A percentile compares a stretch with the other conserved stretches of the same genome.
Evolutionary conservation across 1,284 basidiomycete species (phyloP).

Genomic region (Ustilago curta): DNA sequence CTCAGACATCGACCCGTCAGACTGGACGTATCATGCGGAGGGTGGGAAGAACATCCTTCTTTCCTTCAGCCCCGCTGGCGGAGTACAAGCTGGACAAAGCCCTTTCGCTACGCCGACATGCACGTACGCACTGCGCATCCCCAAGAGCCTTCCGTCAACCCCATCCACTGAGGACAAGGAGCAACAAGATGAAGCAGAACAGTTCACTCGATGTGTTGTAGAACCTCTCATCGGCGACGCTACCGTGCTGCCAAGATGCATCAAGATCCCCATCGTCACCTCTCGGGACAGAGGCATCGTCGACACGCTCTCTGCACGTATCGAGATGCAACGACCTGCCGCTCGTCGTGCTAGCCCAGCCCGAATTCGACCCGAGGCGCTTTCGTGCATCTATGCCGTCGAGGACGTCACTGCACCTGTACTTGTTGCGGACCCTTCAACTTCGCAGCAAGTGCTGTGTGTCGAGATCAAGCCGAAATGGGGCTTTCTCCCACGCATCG

Average conservation of each 20-base stretch:
- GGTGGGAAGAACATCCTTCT: slow-evolving; percentile 55
- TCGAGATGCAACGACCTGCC: slow-evolving; percentile 38
- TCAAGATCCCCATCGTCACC: slow-evolving; percentile 19
- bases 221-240: slow-evolving; percentile 28
- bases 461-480: slow-evolving; percentile 56
- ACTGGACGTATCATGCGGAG: slow-evolving; percentile 53
- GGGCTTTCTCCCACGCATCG: slow-evolving; percentile 36
- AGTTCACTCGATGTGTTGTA: slow-evolving; percentile 27
- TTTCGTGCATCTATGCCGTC: slow-evolving; percentile 35
- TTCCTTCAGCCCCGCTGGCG: slow-evolving; percentile 19
- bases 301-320: slow-evolving; percentile 36
- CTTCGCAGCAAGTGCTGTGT: slow-evolving; percentile 19
- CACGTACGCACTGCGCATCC: slow-evolving; percentile 35
- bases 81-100: not conserved
- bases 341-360: slow-evolving; percentile 18
- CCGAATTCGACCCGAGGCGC: slow-evolving; percentile 31
- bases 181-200: slow-evolving; percentile 26
- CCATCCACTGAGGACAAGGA: not conserved
- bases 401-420: slow-evolving; percentile 42
- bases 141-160: slow-evolving; percentile 13
- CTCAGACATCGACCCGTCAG: slow-evolving; percentile 28
- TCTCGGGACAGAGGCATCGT: slow-evolving; percentile 22
- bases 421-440: not conserved
- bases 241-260: slow-evolving; percentile 16
- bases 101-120: slow-evolving; percentile 20